phyloP scores from a whole-genome alignment of 306 rosid species.

The Betula pendula region DNA sequence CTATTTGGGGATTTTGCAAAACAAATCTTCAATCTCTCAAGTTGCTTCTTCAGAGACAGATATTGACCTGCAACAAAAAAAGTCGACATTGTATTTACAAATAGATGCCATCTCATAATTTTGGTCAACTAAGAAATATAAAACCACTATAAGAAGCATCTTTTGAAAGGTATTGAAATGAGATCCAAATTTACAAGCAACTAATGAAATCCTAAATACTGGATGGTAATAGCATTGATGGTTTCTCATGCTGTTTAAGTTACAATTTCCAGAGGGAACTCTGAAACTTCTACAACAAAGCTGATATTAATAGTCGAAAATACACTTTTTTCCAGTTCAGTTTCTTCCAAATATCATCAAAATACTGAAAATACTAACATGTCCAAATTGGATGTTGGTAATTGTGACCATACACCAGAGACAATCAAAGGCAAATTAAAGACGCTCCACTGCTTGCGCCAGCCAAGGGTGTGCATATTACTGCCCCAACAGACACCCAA shows the following conservation, averaged over 20 bases:
- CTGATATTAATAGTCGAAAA: background rate
- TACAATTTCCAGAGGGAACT: background rate
- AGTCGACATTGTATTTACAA: background rate
- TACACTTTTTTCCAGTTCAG: background rate
- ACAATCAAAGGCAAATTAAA: background rate
- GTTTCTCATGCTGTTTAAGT: background rate
- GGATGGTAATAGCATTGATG: background rate
- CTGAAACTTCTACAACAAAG: background rate
- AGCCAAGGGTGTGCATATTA: background rate
- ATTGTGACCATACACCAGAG: background rate
- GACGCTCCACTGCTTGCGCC: background rate
- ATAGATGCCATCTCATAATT: background rate
- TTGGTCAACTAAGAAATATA: background rate
- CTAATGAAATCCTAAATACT: background rate
- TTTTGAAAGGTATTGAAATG: background rate
- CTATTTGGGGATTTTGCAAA: slow-evolving; percentile 19
- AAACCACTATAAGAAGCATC: background rate
- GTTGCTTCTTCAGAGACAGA: slow-evolving; percentile 36
- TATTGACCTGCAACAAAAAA: slow-evolving; percentile 33
- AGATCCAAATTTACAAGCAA: background rate
- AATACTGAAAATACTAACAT: background rate
- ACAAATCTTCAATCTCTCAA: slow-evolving; percentile 23
- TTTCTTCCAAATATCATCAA: background rate
- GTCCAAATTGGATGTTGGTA: background rate
- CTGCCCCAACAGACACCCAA: too few relatives aligned